Conservation (phyloP, 202 grass and related monocot species). For the Alloteropsis angusta region DNA sequence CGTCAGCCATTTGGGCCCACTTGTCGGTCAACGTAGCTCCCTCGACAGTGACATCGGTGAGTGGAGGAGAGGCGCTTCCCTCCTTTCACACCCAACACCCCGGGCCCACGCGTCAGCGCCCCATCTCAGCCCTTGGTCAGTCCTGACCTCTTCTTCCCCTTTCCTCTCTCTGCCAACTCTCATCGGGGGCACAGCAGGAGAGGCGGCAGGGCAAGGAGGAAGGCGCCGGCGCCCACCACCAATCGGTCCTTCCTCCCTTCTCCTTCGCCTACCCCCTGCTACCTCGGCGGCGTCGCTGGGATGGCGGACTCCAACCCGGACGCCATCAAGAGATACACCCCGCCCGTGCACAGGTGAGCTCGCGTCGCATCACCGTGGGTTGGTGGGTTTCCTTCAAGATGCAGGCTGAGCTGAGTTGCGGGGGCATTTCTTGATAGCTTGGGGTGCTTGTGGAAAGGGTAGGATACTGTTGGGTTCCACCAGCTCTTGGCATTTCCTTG, state of each 20-base stretch:
- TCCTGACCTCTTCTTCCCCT: background rate
- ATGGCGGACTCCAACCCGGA: conserved; percentile 41
- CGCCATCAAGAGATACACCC: conserved; percentile 47
- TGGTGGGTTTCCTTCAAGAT: background rate
- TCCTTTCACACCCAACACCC: background rate
- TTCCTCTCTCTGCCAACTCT: background rate
- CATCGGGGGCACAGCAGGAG: background rate
- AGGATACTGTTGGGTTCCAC: conserved; percentile 1
- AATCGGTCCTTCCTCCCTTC: background rate
- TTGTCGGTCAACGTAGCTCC: background rate
- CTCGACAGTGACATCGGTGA: background rate
- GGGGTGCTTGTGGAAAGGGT: background rate
- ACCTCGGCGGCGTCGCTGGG: background rate
- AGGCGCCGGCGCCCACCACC: conserved; percentile 10
- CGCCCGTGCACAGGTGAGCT: conserved; percentile 40
- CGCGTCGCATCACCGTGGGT: background rate
- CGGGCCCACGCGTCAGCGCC: conserved; percentile 6
- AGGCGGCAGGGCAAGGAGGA: conserved; percentile 18
- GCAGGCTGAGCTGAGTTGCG: conserved; percentile 1
- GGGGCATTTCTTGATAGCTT: conserved; percentile 2
- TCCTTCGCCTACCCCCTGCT: background rate
- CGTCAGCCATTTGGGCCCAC: background rate
- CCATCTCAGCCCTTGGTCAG: background rate
- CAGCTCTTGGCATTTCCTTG: background rate
- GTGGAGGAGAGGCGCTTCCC: background rate